Evolutionary conservation across 1,139 yeast genomes (phyloP).

Genomic region (Pichia norvegensis): DNA sequence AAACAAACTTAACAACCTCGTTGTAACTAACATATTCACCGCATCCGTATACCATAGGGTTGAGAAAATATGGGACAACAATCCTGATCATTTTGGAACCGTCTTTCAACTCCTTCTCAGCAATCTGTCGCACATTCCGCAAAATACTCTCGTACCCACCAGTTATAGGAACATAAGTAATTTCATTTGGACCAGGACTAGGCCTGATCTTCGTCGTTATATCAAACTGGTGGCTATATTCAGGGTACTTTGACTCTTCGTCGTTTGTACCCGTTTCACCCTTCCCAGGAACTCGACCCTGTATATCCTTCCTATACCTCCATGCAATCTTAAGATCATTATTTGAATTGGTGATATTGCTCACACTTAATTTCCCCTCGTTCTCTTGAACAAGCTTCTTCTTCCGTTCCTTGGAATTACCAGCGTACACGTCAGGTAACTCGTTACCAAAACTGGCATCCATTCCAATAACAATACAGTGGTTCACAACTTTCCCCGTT

Average conservation of each 20-base stretch:
- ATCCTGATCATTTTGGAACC: slow-evolving; percentile 51
- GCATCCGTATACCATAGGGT: slow-evolving; percentile 63
- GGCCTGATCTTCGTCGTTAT: slow-evolving; percentile 65
- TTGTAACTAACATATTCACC: slow-evolving; percentile 37
- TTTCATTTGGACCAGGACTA: slow-evolving; percentile 54
- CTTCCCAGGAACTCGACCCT: neutral
- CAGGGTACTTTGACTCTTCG: slow-evolving; percentile 35
- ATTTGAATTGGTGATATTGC: slow-evolving; percentile 39
- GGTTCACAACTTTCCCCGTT: slow-evolving; percentile 31
- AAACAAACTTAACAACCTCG: slow-evolving; percentile 54
- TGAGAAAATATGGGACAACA: slow-evolving; percentile 66
- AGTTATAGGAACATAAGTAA: slow-evolving; percentile 44
- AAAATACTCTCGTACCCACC: slow-evolving; percentile 27
- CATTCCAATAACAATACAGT: slow-evolving; percentile 61
- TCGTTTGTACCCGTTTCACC: slow-evolving; percentile 2
- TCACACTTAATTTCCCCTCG: slow-evolving; percentile 59
- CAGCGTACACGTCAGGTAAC: slow-evolving; percentile 74
- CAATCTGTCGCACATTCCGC: slow-evolving; percentile 35
- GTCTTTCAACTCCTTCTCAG: slow-evolving; percentile 27
- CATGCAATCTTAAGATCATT: slow-evolving; percentile 75
- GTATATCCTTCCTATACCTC: slow-evolving; percentile 51
- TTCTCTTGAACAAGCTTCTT: slow-evolving; percentile 50
- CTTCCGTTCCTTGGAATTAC: slow-evolving; percentile 59
- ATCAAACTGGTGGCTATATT: slow-evolving; percentile 67
- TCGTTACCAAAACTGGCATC: slow-evolving; percentile 58